Evolutionary conservation across 768 basidiomycete genomes (phyloP), one percentile per base, ranked within the genome.

Genomic region (Pulveroboletus sp.): DNA sequence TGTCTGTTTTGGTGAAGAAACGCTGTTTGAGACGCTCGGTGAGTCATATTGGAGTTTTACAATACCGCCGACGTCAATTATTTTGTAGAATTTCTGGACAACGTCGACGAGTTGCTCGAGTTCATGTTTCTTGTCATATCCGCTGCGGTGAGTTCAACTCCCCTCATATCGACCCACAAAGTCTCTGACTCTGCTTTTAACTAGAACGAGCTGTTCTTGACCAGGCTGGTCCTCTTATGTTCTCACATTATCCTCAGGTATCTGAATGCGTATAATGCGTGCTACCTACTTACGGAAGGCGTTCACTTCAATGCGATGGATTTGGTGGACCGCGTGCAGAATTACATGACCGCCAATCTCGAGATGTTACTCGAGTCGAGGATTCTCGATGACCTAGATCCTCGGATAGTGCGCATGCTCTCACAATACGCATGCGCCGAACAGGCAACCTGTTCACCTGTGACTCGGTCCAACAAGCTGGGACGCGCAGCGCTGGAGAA

Each of bases 131-230:
- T 85, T 18, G 83, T 97, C 14, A 80, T 96, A 67, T 84, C 85
- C 32, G 85, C 82, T 15, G 91, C 93, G 32, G 92, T 93, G 64
- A 65, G 80, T 72, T 27, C 26, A 2, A 47, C 42, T 3, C 7
- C 36, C 9, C 0, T 3, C 8, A 6, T 4, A 0, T 18, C 32
- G 3, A 7, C 21, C 30, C 14, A 24, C 26, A 28, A 4, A 21
- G 14, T 30, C 27, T 5, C 15, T 50, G 3, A 46, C n/a, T 33
- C 12, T n/a, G 0, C 27, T 17, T 30, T 45, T 12, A 8, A 43
- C 12, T 18, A 94, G 86, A 93, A 87, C 55, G 93, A 98, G 68
- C 71, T 98, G 3, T 77, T 96, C 8, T 73, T 97, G n/a, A 89
- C 90, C 60, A 82, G 85, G 17, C 78, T 98, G 17, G 78, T 91